Evolutionary conservation across 768 basidiomycete genomes (phyloP), one percentile per base, ranked within the genome.

Genomic region (Podaxis mareebaensis): DNA sequence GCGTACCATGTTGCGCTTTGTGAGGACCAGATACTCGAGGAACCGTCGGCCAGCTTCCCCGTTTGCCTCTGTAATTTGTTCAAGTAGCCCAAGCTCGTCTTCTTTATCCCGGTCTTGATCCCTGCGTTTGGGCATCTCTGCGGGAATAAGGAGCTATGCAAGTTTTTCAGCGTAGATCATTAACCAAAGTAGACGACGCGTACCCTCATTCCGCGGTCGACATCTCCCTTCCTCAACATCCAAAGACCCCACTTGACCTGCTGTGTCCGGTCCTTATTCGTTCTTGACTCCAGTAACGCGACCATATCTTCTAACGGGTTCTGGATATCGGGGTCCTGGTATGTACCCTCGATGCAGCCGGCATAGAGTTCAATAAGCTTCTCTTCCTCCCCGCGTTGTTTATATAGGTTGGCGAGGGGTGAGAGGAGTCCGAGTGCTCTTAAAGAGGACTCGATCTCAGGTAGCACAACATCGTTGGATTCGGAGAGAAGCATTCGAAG

Each of bases 11-110:
- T 83, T 88, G 53, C 86, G 83, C 66, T 86, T 85, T 59, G 85
- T 83, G 24, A 96, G 75, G 2, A 96, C 87, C 1, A 96, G 76
- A 73, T 93, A 86, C 70, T 96, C 95, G 3, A 97, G 78, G 71
- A 88, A 96, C 65, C 85, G 83, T 39, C 81, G 78, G 2, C 85
- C 93, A 20, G 89, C 90, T 6, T 73, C 75, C n/a, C 82, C 72
- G 70, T 83, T 85, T 15, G 85, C 83, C 12, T 80, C 76, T 26
- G 81, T 75, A 17, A 92, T 81, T 63, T 88, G 83, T 48, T 83
- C 76, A 39, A 91, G 72, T 60, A 89, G 72, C 0, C 74, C 70
- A 3, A 83, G 69, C 61, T 94, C 91, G 54, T 93, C 91, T 56
- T 84, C 83, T 2, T 82, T 77, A n/a, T 56, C 57, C 28, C 61